Conservation (phyloP, 345 rosid genomes). For the Eucalyptus erythrocorys region DNA sequence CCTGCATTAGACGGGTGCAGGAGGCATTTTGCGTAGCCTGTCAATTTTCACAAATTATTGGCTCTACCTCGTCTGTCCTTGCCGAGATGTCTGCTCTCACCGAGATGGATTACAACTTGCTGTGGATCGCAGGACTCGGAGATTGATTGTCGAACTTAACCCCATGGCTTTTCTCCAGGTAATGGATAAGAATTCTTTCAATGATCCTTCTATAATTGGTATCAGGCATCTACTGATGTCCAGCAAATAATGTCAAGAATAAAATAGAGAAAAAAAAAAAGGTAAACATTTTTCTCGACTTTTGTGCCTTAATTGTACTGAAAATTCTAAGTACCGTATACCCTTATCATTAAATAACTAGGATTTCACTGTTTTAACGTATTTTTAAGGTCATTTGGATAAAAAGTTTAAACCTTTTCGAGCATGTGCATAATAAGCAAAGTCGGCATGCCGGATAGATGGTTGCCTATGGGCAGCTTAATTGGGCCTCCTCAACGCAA, state of each 20-base stretch:
- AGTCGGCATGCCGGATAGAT: too few relatives aligned
- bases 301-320: background rate
- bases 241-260: background rate
- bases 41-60: background rate
- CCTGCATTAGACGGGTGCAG: background rate
- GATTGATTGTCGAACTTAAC: background rate
- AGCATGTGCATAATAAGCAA: background rate
- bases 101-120: background rate
- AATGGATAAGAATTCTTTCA: background rate
- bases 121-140: background rate
- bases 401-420: background rate
- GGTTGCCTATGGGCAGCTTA: too few relatives aligned
- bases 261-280: rapidly evolving
- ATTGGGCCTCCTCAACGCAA: too few relatives aligned
- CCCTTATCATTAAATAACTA: background rate
- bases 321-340: background rate
- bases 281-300: background rate
- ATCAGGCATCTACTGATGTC: background rate
- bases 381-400: background rate
- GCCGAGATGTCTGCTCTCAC: background rate
- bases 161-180: background rate
- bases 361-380: background rate
- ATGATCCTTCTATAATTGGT: background rate
- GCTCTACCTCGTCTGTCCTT: background rate
- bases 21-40: background rate